These are phyloP conservation scores for Blastocladiella emersonii DNA, from an alignment of 371 early-diverging fungal species.

Conservation along the genomic window DNA sequence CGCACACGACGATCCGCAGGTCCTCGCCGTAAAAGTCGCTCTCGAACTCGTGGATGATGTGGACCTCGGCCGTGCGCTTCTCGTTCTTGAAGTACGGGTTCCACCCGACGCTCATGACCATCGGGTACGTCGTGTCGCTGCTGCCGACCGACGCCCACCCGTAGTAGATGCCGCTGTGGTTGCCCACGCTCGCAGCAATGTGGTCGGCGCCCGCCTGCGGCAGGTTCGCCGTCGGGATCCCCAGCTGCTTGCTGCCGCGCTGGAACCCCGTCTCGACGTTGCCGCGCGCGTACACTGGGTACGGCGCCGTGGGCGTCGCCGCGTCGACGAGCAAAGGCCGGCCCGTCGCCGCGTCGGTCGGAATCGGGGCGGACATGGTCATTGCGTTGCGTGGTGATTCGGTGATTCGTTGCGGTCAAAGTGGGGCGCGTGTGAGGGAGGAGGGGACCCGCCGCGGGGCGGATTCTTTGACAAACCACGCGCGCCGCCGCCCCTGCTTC, in stretches of 20 bases:
- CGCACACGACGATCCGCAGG: constrained; percentile 66
- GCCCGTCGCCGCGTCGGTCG: background rate
- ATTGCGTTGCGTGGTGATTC: too few relatives aligned
- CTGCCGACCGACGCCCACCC: constrained; percentile 75
- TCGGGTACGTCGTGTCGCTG: constrained; percentile 51
- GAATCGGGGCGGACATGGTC: too few relatives aligned
- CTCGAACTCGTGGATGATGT: constrained; percentile 73
- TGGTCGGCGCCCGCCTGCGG: constrained; percentile 58
- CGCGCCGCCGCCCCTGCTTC: too few relatives aligned
- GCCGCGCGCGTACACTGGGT: constrained; percentile 58
- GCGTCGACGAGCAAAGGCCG: constrained; percentile 43
- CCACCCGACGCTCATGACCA: constrained; percentile 98
- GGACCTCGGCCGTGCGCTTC: constrained; percentile 89
- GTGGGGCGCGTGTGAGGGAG: too few relatives aligned
- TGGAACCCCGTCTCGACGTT: constrained; percentile 81
- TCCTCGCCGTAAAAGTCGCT: constrained; percentile 81
- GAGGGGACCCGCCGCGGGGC: too few relatives aligned
- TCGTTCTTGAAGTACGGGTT: constrained; percentile 96
- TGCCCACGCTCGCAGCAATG: constrained; percentile 35
- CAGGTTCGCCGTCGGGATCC: constrained; percentile 93
- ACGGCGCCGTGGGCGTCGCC: constrained; percentile 39
- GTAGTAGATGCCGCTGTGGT: constrained; percentile 78
- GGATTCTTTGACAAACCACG: too few relatives aligned
- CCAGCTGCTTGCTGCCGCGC: constrained; percentile 87
- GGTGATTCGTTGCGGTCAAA: too few relatives aligned